Base-by-base conservation (phyloP, 768 basidiomycete species). In the Collybia nuda region DNA sequence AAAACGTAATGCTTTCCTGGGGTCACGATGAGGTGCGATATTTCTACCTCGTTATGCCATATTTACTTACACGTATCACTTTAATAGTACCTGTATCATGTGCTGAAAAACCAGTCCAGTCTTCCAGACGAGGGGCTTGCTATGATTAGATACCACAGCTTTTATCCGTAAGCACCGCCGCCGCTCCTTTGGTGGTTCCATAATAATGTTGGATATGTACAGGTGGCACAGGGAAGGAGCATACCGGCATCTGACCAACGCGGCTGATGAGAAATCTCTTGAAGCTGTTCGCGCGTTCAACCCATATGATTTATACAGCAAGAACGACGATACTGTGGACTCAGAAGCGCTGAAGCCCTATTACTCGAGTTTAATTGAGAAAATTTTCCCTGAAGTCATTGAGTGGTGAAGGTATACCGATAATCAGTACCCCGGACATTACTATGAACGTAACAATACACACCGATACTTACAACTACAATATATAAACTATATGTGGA, bases 81-180 rank as follows among this genome's bases (percentile, higher is more conserved):
- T 23, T 28, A 23, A 7, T 40, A 90, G 88, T 93, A 93, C 63
- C 75, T 93, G 2, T 92, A 91, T 68, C 73, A 87, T 54, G 84
- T 93, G 57, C 71, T 90, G 56, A 91, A 90, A 67, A 82, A 85
- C 54, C 92, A 94, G 63, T 84, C 82, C 56, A 78, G 75, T 8
- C 82, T 94, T 0, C 92, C 92, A 6, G 77, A 78, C 37, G 91
- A 90, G 58, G 92, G 78, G 0, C 74, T 95, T 18, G 84, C 86
- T 4, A 95, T 95, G 92, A 91, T 95, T 62, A 83, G 92, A 22
- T 95, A 90, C 66, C 93, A 94, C 71, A 90, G 87, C 60, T 94
- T 94, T 76, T 95, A 94, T 69, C 92, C 92, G 32, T 93, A 38
- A 29, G 51, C 40, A 11, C 14, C 7, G 14, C 8, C 26, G 32